phyloP scores from a whole-genome alignment of 495 filamentous ascomycete species.

The Halenospora varia region DNA sequence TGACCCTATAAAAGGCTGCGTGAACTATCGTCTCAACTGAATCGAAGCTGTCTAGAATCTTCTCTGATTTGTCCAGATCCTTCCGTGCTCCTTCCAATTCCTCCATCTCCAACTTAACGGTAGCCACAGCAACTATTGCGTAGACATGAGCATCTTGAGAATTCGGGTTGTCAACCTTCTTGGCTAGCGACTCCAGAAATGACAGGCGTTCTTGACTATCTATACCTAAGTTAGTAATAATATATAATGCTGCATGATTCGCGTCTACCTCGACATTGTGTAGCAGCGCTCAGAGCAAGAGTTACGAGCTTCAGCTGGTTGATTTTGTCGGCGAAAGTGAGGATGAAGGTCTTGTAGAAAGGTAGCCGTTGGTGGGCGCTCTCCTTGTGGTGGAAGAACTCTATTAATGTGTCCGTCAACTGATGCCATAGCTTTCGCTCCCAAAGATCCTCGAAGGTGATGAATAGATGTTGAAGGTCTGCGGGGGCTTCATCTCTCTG shows the following conservation, averaged over 20 bases:
- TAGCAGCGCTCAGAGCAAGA: slow-evolving; percentile 78
- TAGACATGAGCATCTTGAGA: slow-evolving; percentile 97
- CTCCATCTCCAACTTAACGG: slow-evolving; percentile 73
- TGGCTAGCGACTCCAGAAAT: slow-evolving; percentile 79
- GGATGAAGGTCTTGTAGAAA: slow-evolving; percentile 91
- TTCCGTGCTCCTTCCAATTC: slow-evolving; percentile 74
- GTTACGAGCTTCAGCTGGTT: slow-evolving; percentile 96
- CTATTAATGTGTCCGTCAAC: slow-evolving; percentile 82
- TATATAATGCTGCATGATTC: not conserved
- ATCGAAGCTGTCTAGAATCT: slow-evolving; percentile 86
- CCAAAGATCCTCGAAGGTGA: slow-evolving; percentile 96
- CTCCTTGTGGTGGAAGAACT: slow-evolving; percentile 80
- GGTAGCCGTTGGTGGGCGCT: slow-evolving; percentile 81
- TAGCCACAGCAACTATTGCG: slow-evolving; percentile 85
- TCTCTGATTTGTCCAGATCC: slow-evolving; percentile 83
- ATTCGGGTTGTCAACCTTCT: slow-evolving; percentile 85
- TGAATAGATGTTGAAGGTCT: slow-evolving; percentile 80
- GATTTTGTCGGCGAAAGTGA: slow-evolving; percentile 95
- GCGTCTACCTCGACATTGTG: slow-evolving; percentile 75
- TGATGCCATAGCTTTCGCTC: slow-evolving; percentile 99
- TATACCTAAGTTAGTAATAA: slow-evolving; percentile 31
- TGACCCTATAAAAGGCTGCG: slow-evolving; percentile 93
- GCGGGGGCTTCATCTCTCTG: slow-evolving; percentile 83
- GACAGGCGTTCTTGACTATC: slow-evolving; percentile 83
- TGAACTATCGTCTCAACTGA: slow-evolving; percentile 94